Conservation (phyloP, 192 early-diverging fungal genomes). For the Coemansia guatemalensis region DNA sequence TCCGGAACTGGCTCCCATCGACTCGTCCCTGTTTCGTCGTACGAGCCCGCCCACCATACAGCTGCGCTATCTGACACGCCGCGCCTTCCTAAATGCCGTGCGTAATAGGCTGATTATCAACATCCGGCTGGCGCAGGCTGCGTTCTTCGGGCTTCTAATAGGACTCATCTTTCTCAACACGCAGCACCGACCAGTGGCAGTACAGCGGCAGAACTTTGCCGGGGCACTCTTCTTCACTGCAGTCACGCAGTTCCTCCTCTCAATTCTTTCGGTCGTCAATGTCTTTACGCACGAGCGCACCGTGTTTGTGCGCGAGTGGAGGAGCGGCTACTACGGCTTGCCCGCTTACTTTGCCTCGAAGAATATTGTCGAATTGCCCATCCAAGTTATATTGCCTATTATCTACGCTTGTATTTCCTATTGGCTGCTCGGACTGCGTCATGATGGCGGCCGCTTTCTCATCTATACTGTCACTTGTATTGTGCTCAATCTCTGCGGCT, state of each 20-base stretch:
- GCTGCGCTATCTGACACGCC: constrained; percentile 42
- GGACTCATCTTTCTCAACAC: constrained; percentile 59
- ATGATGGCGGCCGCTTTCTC: constrained; percentile 44
- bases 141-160: constrained; percentile 55
- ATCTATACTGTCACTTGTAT: constrained; percentile 40
- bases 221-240: constrained; percentile 58
- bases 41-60: constrained; percentile 35
- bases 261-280: constrained; percentile 51
- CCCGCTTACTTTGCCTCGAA: constrained; percentile 59
- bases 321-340: constrained; percentile 57
- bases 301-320: constrained; percentile 61
- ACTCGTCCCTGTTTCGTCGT: constrained; percentile 26
- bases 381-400: constrained; percentile 52
- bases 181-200: constrained; percentile 19
- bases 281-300: constrained; percentile 56
- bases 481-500: constrained; percentile 49
- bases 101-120: constrained; percentile 56
- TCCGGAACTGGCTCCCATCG: constrained; percentile 29
- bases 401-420: constrained; percentile 52
- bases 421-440: constrained; percentile 59
- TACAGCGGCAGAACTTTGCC: constrained; percentile 54
- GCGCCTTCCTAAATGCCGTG: constrained; percentile 48
- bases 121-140: constrained; percentile 47
- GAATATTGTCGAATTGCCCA: constrained; percentile 58
- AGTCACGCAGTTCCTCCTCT: constrained; percentile 49